phyloP scores from a whole-genome alignment of 768 basidiomycete genomes.

The Suillus lakei region DNA sequence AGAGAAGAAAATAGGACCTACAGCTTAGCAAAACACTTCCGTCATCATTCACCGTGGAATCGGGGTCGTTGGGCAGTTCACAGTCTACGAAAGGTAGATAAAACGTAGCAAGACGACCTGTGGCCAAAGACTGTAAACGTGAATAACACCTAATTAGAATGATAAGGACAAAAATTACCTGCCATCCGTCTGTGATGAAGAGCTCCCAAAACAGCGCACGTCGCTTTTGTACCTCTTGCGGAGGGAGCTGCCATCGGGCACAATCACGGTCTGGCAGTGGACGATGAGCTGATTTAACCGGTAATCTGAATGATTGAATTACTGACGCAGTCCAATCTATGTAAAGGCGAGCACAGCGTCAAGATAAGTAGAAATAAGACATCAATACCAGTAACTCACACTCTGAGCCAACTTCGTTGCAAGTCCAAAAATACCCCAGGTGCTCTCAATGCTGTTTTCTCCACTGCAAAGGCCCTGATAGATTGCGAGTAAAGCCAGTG shows the following conservation, averaged over 20 bases:
- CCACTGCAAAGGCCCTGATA: slow-evolving; percentile 70
- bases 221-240: slow-evolving; percentile 70
- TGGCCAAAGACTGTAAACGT: slow-evolving; percentile 45
- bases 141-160: neutral
- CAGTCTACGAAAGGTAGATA: slow-evolving; percentile 76
- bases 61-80: slow-evolving; percentile 65
- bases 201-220: slow-evolving; percentile 76
- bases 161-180: slow-evolving; percentile 45
- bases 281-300: slow-evolving; percentile 18
- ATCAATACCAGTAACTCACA: slow-evolving; percentile 44
- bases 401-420: slow-evolving; percentile 71
- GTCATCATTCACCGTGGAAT: slow-evolving; percentile 61
- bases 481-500: slow-evolving; percentile 68
- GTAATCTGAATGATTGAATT: slow-evolving; percentile 9
- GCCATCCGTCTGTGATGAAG: slow-evolving; percentile 77
- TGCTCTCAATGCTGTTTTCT: slow-evolving; percentile 72
- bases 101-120: slow-evolving; percentile 70
- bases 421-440: slow-evolving; percentile 69
- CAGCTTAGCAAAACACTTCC: slow-evolving; percentile 63
- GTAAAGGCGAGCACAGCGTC: neutral
- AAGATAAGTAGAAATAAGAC: slow-evolving; percentile 1
- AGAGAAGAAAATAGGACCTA: slow-evolving; percentile 37
- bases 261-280: slow-evolving; percentile 65
- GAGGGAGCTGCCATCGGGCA: slow-evolving; percentile 67
- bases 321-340: slow-evolving; percentile 73